Evolutionary conservation across 352 stramenopile genomes (phyloP).

Genomic region (Pseudoperonospora humuli): DNA sequence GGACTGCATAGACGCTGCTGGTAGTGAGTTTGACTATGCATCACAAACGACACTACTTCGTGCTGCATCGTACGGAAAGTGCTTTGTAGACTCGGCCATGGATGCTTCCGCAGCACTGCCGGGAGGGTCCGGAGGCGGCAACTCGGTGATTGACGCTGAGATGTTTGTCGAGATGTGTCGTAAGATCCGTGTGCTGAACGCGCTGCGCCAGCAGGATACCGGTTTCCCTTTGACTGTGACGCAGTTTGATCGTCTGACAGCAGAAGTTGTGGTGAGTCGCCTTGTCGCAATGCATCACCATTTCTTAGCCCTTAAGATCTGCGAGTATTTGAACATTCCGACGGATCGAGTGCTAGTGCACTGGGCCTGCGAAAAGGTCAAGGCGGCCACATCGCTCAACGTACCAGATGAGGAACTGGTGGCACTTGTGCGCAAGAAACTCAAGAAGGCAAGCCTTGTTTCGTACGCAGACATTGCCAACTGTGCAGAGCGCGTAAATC

Average conservation of each 20-base stretch:
- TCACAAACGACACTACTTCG: slow-evolving; percentile 75
- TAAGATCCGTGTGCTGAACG: slow-evolving; percentile 87
- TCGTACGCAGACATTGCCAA: slow-evolving; percentile 80
- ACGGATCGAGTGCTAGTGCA: slow-evolving; percentile 85
- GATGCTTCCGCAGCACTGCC: slow-evolving; percentile 26
- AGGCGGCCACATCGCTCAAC: slow-evolving; percentile 37
- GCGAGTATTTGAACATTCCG: slow-evolving; percentile 82
- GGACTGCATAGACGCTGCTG: slow-evolving; percentile 81
- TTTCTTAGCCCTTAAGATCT: slow-evolving; percentile 88
- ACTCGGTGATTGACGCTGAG: slow-evolving; percentile 52
- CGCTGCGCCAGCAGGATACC: slow-evolving; percentile 67
- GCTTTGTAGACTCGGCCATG: slow-evolving; percentile 72
- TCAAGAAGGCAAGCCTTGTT: slow-evolving; percentile 72
- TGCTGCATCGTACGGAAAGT: slow-evolving; percentile 85
- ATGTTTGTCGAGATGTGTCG: slow-evolving; percentile 86
- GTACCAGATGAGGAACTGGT: slow-evolving; percentile 76
- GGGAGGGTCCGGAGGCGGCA: slow-evolving; percentile 10
- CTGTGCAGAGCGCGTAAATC: slow-evolving; percentile 73
- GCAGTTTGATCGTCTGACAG: slow-evolving; percentile 76
- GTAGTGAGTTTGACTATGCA: slow-evolving; percentile 79
- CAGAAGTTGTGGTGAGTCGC: slow-evolving; percentile 81
- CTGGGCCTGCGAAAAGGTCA: slow-evolving; percentile 88
- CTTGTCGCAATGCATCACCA: slow-evolving; percentile 80
- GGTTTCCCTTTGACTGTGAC: slow-evolving; percentile 76
- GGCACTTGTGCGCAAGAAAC: slow-evolving; percentile 75